A percentile compares a stretch with the other conserved stretches of the same genome.
phyloP scores from a whole-genome alignment of 2,329 filamentous ascomycete genomes.

The Sclerotinia glacialis region DNA sequence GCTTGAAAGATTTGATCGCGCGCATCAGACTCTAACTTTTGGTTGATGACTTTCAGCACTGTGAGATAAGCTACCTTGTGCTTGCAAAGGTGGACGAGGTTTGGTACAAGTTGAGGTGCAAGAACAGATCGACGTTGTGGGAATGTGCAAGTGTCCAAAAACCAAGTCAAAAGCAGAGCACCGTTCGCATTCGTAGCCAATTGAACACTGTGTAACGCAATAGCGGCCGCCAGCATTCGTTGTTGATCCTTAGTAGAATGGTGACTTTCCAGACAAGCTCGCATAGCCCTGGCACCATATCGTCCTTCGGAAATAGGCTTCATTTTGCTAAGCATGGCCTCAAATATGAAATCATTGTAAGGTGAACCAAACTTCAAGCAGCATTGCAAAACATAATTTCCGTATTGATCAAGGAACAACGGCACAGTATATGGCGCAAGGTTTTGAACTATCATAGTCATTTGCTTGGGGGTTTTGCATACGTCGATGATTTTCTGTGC shows the following conservation, averaged over 20 bases:
- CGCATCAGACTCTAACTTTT: slow-evolving; percentile 90
- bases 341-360: slow-evolving; percentile 95
- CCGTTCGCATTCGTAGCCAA: slow-evolving; percentile 95
- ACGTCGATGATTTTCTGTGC: slow-evolving; percentile 99
- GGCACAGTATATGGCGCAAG: slow-evolving; percentile 84
- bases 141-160: slow-evolving; percentile 96
- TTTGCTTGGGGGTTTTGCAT: slow-evolving; percentile 79
- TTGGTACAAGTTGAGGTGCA: slow-evolving; percentile 86
- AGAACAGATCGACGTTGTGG: slow-evolving; percentile 86
- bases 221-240: slow-evolving; percentile 86
- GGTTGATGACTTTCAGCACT: slow-evolving; percentile 96
- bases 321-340: slow-evolving; percentile 90
- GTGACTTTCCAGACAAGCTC: slow-evolving; percentile 93
- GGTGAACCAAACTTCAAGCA: slow-evolving; percentile 88
- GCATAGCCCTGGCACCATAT: slow-evolving; percentile 93
- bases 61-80: slow-evolving; percentile 98
- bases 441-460: slow-evolving; percentile 78
- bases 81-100: slow-evolving; percentile 91
- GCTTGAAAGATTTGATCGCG: slow-evolving; percentile 86
- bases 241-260: slow-evolving; percentile 94
- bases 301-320: slow-evolving; percentile 92
- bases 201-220: slow-evolving; percentile 95
- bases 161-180: slow-evolving; percentile 91
- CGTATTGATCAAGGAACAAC: slow-evolving; percentile 94
- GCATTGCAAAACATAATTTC: slow-evolving; percentile 97